phyloP scores from a whole-genome alignment of 176 grass and related monocot genomes.

The Triticum timopheevii region DNA sequence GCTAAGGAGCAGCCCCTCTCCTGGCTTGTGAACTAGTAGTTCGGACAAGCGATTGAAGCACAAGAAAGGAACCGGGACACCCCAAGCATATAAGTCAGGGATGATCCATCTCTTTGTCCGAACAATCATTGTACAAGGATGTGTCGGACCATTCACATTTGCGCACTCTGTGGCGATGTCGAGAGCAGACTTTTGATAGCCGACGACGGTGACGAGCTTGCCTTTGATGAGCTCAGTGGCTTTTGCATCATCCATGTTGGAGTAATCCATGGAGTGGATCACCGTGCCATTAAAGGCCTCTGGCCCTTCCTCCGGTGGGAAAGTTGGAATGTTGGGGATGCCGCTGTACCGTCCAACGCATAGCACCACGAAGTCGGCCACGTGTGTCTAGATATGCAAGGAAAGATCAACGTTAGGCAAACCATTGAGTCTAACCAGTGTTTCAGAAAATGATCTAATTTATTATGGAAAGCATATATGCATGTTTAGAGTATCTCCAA shows the following conservation, averaged over 20 bases:
- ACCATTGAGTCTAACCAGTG: no score
- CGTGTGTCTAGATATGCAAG: neutral
- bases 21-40: conserved; percentile 54
- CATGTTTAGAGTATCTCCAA: no score
- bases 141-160: neutral
- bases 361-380: neutral
- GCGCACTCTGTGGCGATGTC: neutral
- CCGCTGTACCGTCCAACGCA: neutral
- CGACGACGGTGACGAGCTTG: neutral
- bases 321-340: neutral
- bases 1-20: conserved; percentile 52
- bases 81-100: conserved; percentile 27
- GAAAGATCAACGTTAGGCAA: neutral
- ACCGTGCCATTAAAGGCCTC: neutral
- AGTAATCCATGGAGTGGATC: neutral
- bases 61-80: conserved; percentile 27
- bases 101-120: no score
- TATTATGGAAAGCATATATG: no score
- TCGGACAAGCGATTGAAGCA: neutral
- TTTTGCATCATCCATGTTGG: neutral
- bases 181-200: neutral
- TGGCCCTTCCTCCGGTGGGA: neutral
- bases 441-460: no score
- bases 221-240: neutral
- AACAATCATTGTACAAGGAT: no score